Percentiles rank a stretch among this genome's conserved stretches.
phyloP scores from a whole-genome alignment of 345 rosid species.

The Eucalyptus virginea region DNA sequence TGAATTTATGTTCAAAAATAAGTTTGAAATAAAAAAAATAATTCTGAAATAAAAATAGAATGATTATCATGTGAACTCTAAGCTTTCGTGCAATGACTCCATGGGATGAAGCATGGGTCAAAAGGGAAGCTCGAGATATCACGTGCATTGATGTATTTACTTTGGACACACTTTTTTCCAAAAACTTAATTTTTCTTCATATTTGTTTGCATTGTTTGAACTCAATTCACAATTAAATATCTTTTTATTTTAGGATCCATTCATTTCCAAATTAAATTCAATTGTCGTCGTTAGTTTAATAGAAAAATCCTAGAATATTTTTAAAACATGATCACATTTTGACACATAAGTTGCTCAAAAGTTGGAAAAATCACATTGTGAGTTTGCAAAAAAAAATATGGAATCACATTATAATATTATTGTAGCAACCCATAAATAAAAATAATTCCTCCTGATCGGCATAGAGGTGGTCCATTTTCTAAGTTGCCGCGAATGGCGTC shows the following conservation, averaged over 20 bases:
- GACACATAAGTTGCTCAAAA: background rate
- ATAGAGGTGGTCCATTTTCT: background rate
- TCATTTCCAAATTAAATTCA: background rate
- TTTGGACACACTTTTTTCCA: background rate
- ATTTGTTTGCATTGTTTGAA: background rate
- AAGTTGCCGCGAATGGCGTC: too few relatives aligned
- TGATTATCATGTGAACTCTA: too few relatives aligned
- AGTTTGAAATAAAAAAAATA: too few relatives aligned
- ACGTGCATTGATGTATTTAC: fast-evolving
- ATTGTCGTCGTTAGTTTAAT: background rate
- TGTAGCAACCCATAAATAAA: background rate
- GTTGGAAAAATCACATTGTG: background rate
- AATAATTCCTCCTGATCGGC: background rate
- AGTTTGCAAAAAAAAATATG: background rate
- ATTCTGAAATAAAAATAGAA: too few relatives aligned
- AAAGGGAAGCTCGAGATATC: background rate
- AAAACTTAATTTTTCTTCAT: background rate
- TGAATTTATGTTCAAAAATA: too few relatives aligned
- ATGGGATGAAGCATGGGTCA: background rate
- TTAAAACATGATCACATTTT: background rate
- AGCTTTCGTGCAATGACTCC: too few relatives aligned
- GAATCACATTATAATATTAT: background rate
- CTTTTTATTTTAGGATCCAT: background rate
- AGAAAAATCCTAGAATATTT: background rate
- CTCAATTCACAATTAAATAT: background rate